Percentiles rank a stretch among this genome's conserved stretches.
These are phyloP conservation scores for Sporothrix pallida DNA, from an alignment of 2,329 filamentous ascomycete species.

Conservation along the genomic window DNA sequence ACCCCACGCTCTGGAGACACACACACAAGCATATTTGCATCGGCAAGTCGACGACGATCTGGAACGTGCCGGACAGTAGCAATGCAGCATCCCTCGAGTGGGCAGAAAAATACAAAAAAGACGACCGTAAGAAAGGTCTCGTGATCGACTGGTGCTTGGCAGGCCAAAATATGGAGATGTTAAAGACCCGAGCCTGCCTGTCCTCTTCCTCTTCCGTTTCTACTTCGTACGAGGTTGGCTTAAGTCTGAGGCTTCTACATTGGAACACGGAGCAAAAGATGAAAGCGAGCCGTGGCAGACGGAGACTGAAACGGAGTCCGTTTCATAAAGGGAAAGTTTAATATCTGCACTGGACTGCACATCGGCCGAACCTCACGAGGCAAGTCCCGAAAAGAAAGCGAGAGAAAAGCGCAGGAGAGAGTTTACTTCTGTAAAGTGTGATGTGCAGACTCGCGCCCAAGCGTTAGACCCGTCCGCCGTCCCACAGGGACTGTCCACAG, in stretches of 20 bases:
- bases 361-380: neutral
- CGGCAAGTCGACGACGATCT: slow-evolving; percentile 6
- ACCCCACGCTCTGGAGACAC: too few relatives aligned
- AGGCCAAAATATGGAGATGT: neutral
- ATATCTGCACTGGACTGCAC: too few relatives aligned
- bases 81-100: neutral
- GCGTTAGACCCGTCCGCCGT: neutral
- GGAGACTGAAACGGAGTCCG: too few relatives aligned
- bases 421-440: too few relatives aligned
- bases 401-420: neutral
- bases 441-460: slow-evolving; percentile 3
- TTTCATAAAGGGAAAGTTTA: too few relatives aligned
- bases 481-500: neutral
- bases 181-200: too few relatives aligned
- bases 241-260: too few relatives aligned
- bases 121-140: neutral
- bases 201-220: neutral
- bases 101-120: neutral
- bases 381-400: slow-evolving; percentile 17
- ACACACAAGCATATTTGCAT: neutral
- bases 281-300: neutral
- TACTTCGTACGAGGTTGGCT: neutral
- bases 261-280: neutral
- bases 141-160: slow-evolving; percentile 10
- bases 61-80: neutral